Percentiles rank a stretch among this genome's conserved stretches.
phyloP scores from a whole-genome alignment of 2,329 filamentous ascomycete species.

The Ascosphaera acerosa region DNA sequence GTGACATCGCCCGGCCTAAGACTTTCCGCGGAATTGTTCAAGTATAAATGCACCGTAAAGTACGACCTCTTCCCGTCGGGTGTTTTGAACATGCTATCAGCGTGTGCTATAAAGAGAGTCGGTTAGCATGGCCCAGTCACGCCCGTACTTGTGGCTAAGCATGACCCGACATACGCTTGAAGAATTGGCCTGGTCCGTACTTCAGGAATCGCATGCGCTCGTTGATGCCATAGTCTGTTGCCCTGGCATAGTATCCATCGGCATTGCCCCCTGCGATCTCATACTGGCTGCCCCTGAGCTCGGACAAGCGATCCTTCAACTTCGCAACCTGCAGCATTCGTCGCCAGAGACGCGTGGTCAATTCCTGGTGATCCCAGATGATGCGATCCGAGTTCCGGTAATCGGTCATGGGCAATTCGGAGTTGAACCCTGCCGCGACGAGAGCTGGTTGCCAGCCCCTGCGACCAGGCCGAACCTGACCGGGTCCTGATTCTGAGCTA shows the following conservation, averaged over 20 bases:
- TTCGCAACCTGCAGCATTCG: conserved; percentile 10
- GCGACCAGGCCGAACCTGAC: no score
- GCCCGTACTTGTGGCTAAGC: no score
- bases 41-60: conserved; percentile 31
- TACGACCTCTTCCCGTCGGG: conserved; percentile 27
- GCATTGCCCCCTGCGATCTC: conserved; percentile 15
- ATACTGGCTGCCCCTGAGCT: conserved; percentile 10
- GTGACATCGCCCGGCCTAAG: conserved; percentile 2
- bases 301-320: conserved; percentile 17
- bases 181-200: conserved; percentile 48
- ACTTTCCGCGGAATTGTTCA: conserved; percentile 22
- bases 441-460: conserved; percentile 51
- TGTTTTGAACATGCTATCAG: conserved; percentile 37
- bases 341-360: neutral
- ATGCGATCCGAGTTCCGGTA: conserved; percentile 50
- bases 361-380: conserved; percentile 33
- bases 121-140: no score
- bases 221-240: conserved; percentile 27
- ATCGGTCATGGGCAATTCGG: conserved; percentile 30
- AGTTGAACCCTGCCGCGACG: conserved; percentile 38
- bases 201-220: conserved; percentile 50
- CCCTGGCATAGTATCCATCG: conserved; percentile 3
- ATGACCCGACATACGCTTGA: conserved; percentile 22
- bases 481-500: no score
- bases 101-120: conserved; percentile 27